These are phyloP conservation scores for Tagetes patula DNA, from an alignment of 129 eudicot genomes.

Conservation along the genomic window DNA sequence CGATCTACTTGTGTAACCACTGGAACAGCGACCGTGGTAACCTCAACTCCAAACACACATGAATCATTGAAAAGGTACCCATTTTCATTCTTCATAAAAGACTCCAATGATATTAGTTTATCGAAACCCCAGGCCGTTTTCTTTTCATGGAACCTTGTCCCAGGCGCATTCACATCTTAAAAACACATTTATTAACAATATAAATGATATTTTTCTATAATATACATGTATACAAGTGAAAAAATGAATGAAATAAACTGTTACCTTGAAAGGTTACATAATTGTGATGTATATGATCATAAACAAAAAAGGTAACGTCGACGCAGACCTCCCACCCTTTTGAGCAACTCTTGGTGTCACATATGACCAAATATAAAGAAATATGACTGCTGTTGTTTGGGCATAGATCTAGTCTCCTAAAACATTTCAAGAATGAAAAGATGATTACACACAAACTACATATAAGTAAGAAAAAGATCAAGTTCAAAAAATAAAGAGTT, in stretches of 20 bases:
- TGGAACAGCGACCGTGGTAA: neutral
- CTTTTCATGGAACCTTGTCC: constrained; percentile 12
- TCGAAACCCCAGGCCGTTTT: constrained; percentile 32
- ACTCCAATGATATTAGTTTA: constrained; percentile 17
- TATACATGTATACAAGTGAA: neutral
- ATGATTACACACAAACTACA: neutral
- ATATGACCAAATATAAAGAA: constrained; percentile 1
- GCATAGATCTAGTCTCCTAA: neutral
- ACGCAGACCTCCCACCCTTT: constrained; percentile 8
- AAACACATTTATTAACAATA: too few species aligned
- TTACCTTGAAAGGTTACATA: constrained; percentile 9
- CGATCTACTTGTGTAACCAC: constrained; percentile 12
- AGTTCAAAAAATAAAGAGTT: neutral
- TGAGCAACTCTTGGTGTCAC: neutral
- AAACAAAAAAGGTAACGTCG: neutral
- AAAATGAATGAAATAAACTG: neutral
- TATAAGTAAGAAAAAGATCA: neutral
- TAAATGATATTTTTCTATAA: neutral
- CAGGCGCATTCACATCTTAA: constrained; percentile 17
- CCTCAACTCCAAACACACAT: constrained; percentile 40
- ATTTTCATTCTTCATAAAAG: constrained; percentile 16
- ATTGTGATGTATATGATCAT: neutral
- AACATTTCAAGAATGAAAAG: neutral
- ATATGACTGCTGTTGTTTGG: neutral
- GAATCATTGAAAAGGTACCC: constrained; percentile 28